phyloP scores from a whole-genome alignment of 306 rosid species.

The Quercus rubra region DNA sequence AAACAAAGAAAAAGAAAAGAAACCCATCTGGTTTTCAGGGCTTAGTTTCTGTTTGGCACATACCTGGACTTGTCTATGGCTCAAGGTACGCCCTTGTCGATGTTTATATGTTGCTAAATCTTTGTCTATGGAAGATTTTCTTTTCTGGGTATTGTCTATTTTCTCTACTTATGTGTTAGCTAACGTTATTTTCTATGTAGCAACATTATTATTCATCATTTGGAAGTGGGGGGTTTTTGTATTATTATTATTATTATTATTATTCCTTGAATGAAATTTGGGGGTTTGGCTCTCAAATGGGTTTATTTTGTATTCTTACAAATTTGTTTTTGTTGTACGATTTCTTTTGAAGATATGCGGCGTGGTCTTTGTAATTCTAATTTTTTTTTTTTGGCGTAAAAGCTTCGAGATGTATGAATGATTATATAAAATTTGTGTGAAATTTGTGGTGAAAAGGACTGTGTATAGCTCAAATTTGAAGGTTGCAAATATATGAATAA shows the following conservation, averaged over 20 bases:
- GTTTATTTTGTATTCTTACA: not conserved
- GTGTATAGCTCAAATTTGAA: not conserved
- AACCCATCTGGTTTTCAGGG: not conserved
- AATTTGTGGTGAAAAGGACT: not conserved
- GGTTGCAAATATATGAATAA: not conserved
- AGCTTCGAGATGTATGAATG: not conserved
- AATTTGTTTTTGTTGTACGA: not conserved
- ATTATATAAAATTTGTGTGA: not conserved
- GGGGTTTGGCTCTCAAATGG: not conserved
- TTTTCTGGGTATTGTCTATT: not conserved
- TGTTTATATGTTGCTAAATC: conserved; percentile 9
- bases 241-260: not conserved
- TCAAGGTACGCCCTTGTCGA: conserved; percentile 37
- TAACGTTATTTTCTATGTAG: not conserved
- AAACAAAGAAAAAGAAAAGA: too few species aligned
- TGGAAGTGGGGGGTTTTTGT: not conserved
- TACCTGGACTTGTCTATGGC: conserved; percentile 15
- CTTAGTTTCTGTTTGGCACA: not conserved
- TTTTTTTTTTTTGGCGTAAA: too few species aligned
- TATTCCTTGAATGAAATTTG: not conserved
- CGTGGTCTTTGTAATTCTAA: too few species aligned
- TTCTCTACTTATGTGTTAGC: conserved; percentile 11
- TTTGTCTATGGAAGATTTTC: conserved; percentile 12
- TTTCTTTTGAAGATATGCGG: too few species aligned
- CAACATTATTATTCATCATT: not conserved